Percentiles rank a stretch among this genome's conserved stretches.
Evolutionary conservation across 2,329 filamentous ascomycete species (phyloP).

Genomic region (Fusarium sp.): DNA sequence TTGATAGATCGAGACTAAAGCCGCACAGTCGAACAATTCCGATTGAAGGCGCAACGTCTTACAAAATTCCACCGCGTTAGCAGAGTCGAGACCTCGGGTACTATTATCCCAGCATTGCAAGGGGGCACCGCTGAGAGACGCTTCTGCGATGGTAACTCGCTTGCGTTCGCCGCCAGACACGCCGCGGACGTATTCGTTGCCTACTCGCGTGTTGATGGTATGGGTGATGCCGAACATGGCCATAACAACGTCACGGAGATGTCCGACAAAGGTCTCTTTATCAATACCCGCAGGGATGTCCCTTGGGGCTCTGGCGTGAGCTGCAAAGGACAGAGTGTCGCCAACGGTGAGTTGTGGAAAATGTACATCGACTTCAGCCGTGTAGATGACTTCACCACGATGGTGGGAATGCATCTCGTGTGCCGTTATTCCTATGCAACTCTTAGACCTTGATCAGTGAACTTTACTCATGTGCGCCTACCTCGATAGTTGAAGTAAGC

Average conservation of each 20-base stretch:
- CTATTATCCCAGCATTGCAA: conserved; percentile 82
- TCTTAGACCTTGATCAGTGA: neutral
- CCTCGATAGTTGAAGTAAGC: conserved; percentile 86
- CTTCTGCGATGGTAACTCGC: conserved; percentile 57
- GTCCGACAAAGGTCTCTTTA: conserved; percentile 67
- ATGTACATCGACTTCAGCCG: conserved; percentile 84
- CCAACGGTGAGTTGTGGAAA: conserved; percentile 82
- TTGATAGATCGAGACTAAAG: conserved; percentile 76
- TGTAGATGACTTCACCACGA: conserved; percentile 87
- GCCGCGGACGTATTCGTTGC: conserved; percentile 77
- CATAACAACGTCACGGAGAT: conserved; percentile 79
- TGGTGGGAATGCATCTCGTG: conserved; percentile 44
- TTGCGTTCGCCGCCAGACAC: conserved; percentile 69
- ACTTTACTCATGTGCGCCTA: conserved; percentile 20
- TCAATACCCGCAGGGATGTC: conserved; percentile 70
- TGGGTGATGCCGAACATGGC: conserved; percentile 80
- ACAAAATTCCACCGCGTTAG: conserved; percentile 77
- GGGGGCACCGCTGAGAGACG: conserved; percentile 55
- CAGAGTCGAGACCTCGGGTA: conserved; percentile 75
- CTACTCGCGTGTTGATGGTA: conserved; percentile 77
- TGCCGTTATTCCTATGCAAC: conserved; percentile 33
- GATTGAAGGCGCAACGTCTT: conserved; percentile 73
- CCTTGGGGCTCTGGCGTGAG: conserved; percentile 75
- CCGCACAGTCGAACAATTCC: conserved; percentile 71
- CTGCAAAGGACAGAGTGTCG: conserved; percentile 83